Percentiles rank a stretch among this genome's conserved stretches.
Evolutionary conservation across 169 alveolate genomes (phyloP).

Genomic region (Babesia ovis): DNA sequence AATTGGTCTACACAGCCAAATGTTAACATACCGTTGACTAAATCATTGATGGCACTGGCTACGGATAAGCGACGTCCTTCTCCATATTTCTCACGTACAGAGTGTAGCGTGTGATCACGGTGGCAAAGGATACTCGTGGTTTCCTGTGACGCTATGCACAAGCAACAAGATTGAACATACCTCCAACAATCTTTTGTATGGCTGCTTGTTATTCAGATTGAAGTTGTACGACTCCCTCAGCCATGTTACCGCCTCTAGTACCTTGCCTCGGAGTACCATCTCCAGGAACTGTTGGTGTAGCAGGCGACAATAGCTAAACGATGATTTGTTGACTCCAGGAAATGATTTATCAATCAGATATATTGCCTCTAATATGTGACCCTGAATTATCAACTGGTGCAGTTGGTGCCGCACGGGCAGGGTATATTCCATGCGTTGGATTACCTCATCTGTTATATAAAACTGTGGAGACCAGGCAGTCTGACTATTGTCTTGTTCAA

Average conservation of each 20-base stretch:
- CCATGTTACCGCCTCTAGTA: constrained; percentile 23
- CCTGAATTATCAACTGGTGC: constrained; percentile 1
- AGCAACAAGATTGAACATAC: too few relatives aligned
- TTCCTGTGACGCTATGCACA: constrained; percentile 17
- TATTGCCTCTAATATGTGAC: constrained; percentile 15
- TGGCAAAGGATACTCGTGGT: constrained; percentile 14
- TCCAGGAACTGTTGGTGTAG: constrained; percentile 20
- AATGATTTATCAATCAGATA: background rate
- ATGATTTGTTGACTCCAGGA: constrained; percentile 4
- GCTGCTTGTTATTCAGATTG: background rate
- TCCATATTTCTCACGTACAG: background rate
- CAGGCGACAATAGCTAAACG: constrained; percentile 7
- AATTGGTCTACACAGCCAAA: background rate
- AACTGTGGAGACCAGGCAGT: background rate
- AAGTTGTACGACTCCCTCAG: constrained; percentile 17
- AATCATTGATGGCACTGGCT: constrained; percentile 7
- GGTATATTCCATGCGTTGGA: constrained; percentile 23
- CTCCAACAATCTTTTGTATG: constrained; percentile 10
- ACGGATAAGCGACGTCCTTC: background rate
- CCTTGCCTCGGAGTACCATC: background rate
- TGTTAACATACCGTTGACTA: constrained; percentile 10
- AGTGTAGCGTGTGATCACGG: background rate
- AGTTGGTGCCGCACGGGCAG: constrained; percentile 16
- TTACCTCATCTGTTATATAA: constrained; percentile 29
- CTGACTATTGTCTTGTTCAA: too few relatives aligned